Percentiles rank a stretch among this genome's conserved stretches.
These are phyloP conservation scores for Arachnopeziza araneosa DNA, from an alignment of 2,329 filamentous ascomycete species.

Conservation along the genomic window DNA sequence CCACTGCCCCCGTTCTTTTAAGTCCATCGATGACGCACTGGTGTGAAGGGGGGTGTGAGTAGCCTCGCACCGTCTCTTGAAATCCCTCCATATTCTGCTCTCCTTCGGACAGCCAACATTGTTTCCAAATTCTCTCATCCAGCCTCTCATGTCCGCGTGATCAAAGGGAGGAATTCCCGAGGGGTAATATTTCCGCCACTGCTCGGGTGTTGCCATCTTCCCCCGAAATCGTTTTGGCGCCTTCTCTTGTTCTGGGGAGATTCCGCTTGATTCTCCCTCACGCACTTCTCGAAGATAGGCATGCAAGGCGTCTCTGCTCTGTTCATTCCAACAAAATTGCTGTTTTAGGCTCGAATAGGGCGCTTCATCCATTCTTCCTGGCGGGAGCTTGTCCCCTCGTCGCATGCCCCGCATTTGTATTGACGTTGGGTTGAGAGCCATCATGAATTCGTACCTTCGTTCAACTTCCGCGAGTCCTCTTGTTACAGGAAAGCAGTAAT, in stretches of 20 bases:
- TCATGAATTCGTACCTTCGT: background rate
- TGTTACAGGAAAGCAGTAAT: background rate
- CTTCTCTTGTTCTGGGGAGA: background rate
- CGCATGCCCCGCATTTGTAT: background rate
- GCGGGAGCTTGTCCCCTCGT: background rate
- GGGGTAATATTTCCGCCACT: too few relatives aligned
- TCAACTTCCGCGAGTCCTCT: background rate
- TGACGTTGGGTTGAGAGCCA: background rate
- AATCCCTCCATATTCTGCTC: too few relatives aligned
- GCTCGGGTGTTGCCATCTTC: background rate
- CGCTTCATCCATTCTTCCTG: background rate
- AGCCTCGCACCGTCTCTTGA: too few relatives aligned
- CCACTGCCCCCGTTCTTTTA: too few relatives aligned
- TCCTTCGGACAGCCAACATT: too few relatives aligned
- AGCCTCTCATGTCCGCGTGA: too few relatives aligned
- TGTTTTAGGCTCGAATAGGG: background rate
- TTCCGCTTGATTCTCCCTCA: background rate
- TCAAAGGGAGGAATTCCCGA: too few relatives aligned
- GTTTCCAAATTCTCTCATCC: too few relatives aligned
- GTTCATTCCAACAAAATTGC: background rate
- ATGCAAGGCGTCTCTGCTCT: background rate
- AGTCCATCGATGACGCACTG: too few relatives aligned
- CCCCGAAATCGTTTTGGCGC: background rate
- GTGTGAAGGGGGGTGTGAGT: too few relatives aligned
- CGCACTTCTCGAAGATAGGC: background rate